Evolutionary conservation across 116 monocot genomes (phyloP).

Genomic region (Posidonia oceanica): DNA sequence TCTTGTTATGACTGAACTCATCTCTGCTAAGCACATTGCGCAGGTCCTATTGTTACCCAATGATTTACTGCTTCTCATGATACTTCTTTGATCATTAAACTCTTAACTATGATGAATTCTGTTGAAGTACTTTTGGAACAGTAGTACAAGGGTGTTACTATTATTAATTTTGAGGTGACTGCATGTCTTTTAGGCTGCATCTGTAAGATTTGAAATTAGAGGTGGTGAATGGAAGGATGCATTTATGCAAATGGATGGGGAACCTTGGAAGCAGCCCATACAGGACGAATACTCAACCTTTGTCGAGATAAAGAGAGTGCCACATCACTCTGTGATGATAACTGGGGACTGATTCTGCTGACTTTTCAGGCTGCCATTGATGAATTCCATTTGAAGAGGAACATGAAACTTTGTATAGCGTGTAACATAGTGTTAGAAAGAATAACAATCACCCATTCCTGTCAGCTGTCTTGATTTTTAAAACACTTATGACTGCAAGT

Average conservation of each 20-base stretch:
- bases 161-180: background rate
- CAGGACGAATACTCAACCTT: slow-evolving; percentile 33
- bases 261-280: slow-evolving; percentile 60
- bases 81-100: background rate
- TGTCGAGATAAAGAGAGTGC: slow-evolving; percentile 45
- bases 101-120: background rate
- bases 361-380: background rate
- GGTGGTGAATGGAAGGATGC: slow-evolving; percentile 41
- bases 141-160: background rate
- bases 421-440: background rate
- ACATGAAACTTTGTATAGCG: background rate
- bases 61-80: background rate
- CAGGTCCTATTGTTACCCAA: slow-evolving; percentile 31
- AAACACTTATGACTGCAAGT: too few species aligned
- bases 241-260: slow-evolving; percentile 69
- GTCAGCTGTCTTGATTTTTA: too few species aligned
- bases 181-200: slow-evolving; percentile 27
- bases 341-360: slow-evolving; percentile 28
- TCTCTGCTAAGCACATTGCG: slow-evolving; percentile 81
- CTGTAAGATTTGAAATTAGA: slow-evolving; percentile 50
- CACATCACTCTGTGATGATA: slow-evolving; percentile 45
- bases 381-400: background rate
- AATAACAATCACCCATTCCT: too few species aligned
- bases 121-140: background rate
- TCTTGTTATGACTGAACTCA: slow-evolving; percentile 74